These are phyloP conservation scores for Anaeromyces robustus DNA, from an alignment of 192 early-diverging fungal genomes.

Conservation along the genomic window DNA sequence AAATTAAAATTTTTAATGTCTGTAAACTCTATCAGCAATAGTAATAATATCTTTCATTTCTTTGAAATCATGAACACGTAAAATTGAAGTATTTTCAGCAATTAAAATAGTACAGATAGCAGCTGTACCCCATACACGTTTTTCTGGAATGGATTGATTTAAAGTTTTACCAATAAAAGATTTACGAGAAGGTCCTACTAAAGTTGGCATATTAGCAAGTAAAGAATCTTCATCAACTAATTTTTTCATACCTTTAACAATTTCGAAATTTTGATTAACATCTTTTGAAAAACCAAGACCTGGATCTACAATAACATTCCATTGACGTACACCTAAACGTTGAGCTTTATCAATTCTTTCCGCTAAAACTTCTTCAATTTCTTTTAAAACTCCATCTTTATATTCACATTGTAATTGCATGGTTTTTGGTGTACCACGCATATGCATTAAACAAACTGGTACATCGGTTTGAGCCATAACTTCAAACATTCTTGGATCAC, in stretches of 20 bases:
- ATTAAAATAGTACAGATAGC: conserved; percentile 71
- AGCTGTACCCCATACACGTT: conserved; percentile 76
- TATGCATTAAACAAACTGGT: conserved; percentile 92
- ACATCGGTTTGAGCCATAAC: conserved; percentile 61
- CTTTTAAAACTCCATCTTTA: conserved; percentile 48
- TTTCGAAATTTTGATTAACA: conserved; percentile 66
- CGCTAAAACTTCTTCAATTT: conserved; percentile 23
- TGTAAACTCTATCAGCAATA: conserved; percentile 47
- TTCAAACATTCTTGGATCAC: conserved; percentile 63
- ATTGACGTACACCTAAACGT: conserved; percentile 65
- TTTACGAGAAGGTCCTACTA: conserved; percentile 87
- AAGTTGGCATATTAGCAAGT: conserved; percentile 58
- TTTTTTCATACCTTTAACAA: conserved; percentile 56
- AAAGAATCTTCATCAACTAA: conserved; percentile 8
- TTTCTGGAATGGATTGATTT: conserved; percentile 36
- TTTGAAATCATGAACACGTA: conserved; percentile 88
- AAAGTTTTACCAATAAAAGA: conserved; percentile 72
- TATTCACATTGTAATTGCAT: conserved; percentile 67
- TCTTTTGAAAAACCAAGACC: conserved; percentile 97
- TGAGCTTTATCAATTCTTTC: conserved; percentile 52
- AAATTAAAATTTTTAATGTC: too few relatives aligned
- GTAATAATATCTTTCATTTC: conserved; percentile 82
- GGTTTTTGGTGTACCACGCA: conserved; percentile 83
- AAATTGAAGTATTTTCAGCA: conserved; percentile 60
- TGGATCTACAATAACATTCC: conserved; percentile 96